These are phyloP conservation scores for Apostasia shenzhenica DNA, from an alignment of 106 monocot species.

Conservation along the genomic window DNA sequence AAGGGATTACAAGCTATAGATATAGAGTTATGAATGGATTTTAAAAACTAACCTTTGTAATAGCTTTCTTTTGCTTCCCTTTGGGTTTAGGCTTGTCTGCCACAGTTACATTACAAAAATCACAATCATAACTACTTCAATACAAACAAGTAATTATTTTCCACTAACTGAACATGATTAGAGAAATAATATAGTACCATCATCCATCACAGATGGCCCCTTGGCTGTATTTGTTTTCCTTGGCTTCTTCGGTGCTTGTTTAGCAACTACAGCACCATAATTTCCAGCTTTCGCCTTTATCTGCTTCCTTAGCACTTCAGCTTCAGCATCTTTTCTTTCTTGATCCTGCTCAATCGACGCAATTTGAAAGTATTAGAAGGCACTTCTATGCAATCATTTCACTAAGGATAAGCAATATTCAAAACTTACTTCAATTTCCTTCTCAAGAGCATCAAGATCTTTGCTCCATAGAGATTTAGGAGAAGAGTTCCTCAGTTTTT, in stretches of 20 bases:
- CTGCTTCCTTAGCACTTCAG: conserved; percentile 17
- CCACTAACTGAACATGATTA: background rate
- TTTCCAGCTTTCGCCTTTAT: conserved; percentile 6
- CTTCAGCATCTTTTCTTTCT: conserved; percentile 35
- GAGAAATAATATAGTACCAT: conserved; percentile 8
- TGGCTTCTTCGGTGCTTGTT: conserved; percentile 21
- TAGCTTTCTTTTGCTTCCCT: conserved; percentile 47
- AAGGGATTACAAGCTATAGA: background rate
- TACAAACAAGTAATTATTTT: too few relatives aligned
- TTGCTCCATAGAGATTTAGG: conserved; percentile 56
- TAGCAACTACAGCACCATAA: conserved; percentile 1
- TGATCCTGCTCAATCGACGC: conserved; percentile 19
- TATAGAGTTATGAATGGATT: too few relatives aligned
- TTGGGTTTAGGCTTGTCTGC: conserved; percentile 27
- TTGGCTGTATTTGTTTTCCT: conserved; percentile 20
- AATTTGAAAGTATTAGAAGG: too few relatives aligned
- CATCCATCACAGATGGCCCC: background rate
- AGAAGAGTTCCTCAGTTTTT: conserved; percentile 38
- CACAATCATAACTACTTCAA: too few relatives aligned
- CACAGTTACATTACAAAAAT: conserved; percentile 1
- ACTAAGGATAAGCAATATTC: too few relatives aligned
- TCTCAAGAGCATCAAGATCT: conserved; percentile 79
- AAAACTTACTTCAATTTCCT: conserved; percentile 43
- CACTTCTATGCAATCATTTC: too few relatives aligned
- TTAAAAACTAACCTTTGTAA: conserved; percentile 23